Conservation (phyloP, 768 basidiomycete genomes). For the Mycena olivaceomarginata region DNA sequence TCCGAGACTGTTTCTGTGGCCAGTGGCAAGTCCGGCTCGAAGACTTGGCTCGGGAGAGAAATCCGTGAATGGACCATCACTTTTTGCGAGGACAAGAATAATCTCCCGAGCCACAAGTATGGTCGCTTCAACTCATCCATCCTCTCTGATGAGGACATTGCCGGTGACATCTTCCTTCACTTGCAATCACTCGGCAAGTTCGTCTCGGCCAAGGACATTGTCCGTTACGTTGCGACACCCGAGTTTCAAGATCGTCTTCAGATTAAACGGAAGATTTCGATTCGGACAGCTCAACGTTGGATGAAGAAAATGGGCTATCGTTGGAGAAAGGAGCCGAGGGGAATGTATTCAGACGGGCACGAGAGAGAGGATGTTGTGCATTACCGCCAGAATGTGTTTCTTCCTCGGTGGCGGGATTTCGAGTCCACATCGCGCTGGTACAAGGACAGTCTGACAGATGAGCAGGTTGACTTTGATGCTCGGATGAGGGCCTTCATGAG, state of each 20-base stretch:
- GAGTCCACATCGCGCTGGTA: too few relatives aligned
- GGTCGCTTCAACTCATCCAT: conserved; percentile 21
- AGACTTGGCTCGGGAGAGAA: neutral
- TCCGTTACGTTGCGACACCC: conserved; percentile 36
- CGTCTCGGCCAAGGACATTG: conserved; percentile 40
- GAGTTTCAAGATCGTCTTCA: neutral
- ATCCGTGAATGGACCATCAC: conserved; percentile 15
- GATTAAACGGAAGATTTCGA: conserved; percentile 7
- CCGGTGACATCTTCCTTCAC: conserved; percentile 42
- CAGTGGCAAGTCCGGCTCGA: neutral
- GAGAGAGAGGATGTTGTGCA: too few relatives aligned
- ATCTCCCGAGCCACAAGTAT: conserved; percentile 7
- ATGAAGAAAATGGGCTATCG: too few relatives aligned
- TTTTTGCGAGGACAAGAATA: conserved; percentile 12
- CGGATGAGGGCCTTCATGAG: too few relatives aligned
- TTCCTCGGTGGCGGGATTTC: too few relatives aligned
- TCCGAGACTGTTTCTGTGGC: neutral
- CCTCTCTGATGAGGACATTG: conserved; percentile 37
- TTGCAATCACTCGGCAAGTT: conserved; percentile 44
- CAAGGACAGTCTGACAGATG: too few relatives aligned
- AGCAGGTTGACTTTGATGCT: too few relatives aligned
- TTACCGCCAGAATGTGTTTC: too few relatives aligned
- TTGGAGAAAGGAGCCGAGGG: too few relatives aligned
- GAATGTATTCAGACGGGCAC: too few relatives aligned
- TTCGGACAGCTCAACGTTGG: conserved; percentile 1